Percentiles rank a stretch among this genome's conserved stretches.
Evolutionary conservation across 768 basidiomycete species (phyloP).

Genomic region (Leccinellum luteum): DNA sequence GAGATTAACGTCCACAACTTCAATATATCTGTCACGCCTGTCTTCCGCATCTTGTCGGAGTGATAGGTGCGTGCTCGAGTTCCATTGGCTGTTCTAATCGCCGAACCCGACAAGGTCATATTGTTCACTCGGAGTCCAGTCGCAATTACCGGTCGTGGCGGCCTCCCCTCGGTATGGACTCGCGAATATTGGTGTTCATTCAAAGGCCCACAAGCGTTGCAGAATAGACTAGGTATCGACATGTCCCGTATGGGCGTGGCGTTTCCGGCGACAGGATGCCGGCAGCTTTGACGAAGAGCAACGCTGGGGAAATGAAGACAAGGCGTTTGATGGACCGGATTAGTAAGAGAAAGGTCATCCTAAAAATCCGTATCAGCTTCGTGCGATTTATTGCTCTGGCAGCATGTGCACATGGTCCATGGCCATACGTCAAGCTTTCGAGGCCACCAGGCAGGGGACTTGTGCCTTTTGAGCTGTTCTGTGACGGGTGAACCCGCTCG

Average conservation of each 20-base stretch:
- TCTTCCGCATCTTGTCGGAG: constrained; percentile 7
- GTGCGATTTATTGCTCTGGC: constrained; percentile 26
- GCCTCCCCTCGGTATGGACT: neutral
- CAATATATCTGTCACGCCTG: constrained; percentile 7
- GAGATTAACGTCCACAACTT: constrained; percentile 24
- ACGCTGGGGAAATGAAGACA: constrained; percentile 6
- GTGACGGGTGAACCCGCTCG: neutral
- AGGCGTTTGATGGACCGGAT: constrained; percentile 8
- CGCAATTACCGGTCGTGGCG: constrained; percentile 8
- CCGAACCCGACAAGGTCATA: constrained; percentile 21
- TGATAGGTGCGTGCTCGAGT: constrained; percentile 11
- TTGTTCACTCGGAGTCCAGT: neutral
- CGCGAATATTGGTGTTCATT: neutral
- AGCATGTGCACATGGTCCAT: constrained; percentile 7
- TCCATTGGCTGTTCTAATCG: constrained; percentile 5
- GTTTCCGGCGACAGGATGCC: constrained; percentile 15
- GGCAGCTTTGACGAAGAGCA: constrained; percentile 4
- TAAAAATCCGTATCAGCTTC: constrained; percentile 16
- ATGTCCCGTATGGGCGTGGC: constrained; percentile 14
- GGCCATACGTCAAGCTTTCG: neutral
- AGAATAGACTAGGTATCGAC: neutral
- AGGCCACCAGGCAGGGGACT: neutral
- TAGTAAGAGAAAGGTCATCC: constrained; percentile 19
- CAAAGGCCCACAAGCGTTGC: neutral
- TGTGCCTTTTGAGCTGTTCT: neutral